Conservation (phyloP, 331 rosid species). For the Rosa hybrid region DNA sequence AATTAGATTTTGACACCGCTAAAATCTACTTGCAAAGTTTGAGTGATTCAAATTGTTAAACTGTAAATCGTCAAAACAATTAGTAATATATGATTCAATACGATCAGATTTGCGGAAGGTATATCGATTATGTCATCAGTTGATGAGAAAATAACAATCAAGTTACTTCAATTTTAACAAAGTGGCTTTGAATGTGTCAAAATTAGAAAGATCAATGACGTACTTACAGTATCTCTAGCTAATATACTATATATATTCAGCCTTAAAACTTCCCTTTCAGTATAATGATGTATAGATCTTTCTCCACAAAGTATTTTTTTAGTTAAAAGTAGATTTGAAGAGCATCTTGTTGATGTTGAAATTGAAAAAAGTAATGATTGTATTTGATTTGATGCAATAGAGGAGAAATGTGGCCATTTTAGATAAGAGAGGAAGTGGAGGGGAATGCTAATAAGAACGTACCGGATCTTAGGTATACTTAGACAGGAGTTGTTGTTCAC, state of each 20-base stretch:
- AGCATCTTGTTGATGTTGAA: conserved; percentile 35
- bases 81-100: too few relatives aligned
- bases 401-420: conserved; percentile 25
- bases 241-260: background rate
- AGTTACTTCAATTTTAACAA: background rate
- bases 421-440: conserved; percentile 5
- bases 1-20: too few relatives aligned
- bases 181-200: background rate
- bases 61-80: too few relatives aligned
- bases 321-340: conserved; percentile 18
- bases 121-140: background rate
- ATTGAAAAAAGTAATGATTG: conserved; percentile 33
- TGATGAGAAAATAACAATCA: background rate
- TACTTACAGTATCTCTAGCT: background rate
- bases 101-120: too few relatives aligned
- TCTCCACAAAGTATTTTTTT: background rate
- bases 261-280: background rate
- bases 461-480: conserved; percentile 47
- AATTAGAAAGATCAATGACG: background rate
- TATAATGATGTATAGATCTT: background rate
- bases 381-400: conserved; percentile 39
- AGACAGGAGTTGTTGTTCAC: conserved; percentile 51
- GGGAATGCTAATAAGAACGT: conserved; percentile 41
- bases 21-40: too few relatives aligned
- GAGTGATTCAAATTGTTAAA: too few relatives aligned